Base-by-base conservation (phyloP, 306 rosid species). In the Quercus glauca region DNA sequence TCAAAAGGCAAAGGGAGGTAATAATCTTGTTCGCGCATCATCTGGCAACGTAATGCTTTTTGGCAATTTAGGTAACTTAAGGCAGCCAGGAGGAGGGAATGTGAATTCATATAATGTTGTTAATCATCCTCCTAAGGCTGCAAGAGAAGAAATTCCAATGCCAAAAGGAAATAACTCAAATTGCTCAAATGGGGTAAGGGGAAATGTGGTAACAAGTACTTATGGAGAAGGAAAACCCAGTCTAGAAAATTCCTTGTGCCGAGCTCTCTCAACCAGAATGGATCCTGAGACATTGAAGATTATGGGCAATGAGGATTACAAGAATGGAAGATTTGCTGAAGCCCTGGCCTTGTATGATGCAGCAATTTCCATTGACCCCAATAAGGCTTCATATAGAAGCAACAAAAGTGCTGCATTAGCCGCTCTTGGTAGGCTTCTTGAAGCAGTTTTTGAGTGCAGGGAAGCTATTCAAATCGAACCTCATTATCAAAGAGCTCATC, bases 231-330 rank as follows among this genome's bases (percentile, higher is more conserved):
- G 59, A 33, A 84, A 58, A 19, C 57, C 61, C 10, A 23, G 73
- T n/a, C 65, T 23, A 23, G 81, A 82, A 52, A 78, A 80, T 64
- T 87, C 96, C 12, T 72, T 91, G 61, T 94, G 98, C 57, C 82
- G 97, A 35, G 97, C 94, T 0, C 12, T 94, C 65, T 94, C 98
- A 3, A 94, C 97, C 4, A 83, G 97, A 80, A 91, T 89, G 94
- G 98, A 94, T 78, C 98, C 98, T 0, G 97, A 94, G 55, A 84
- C 89, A 43, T 80, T 94, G 84, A 94, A 92, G 85, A 91, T 89
- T 12, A 84, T 94, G 97, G 97, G 98, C 23, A 94, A 94, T 76
- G 97, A 92, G 77, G 98, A 94, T 84, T 94, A 92, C 80, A 94
- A 91, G 84, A 92, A 83, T 53, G 98, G 97, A 25, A 87, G 89